A percentile compares a stretch with the other conserved stretches of the same genome.
These are phyloP conservation scores for Macrocybe gigantea DNA, from an alignment of 768 basidiomycete species.

Conservation along the genomic window DNA sequence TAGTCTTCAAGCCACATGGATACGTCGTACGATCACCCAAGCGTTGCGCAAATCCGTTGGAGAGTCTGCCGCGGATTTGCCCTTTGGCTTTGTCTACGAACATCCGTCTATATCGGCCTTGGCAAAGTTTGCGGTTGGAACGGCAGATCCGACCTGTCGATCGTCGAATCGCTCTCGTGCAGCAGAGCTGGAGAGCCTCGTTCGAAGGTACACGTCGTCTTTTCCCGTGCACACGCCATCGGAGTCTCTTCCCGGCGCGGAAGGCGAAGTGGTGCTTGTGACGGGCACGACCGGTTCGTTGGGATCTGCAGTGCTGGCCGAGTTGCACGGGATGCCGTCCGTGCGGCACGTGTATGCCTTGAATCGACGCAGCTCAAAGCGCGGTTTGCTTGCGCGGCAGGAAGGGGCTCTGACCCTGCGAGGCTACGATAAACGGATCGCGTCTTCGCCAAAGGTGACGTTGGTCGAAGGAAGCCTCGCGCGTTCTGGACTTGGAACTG, in stretches of 20 bases:
- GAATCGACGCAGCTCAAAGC: conserved; percentile 11
- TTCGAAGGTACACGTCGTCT: no score
- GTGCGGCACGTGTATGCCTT: conserved; percentile 22
- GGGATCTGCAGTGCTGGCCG: conserved; percentile 22
- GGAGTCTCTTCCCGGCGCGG: no score
- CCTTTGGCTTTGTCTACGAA: conserved; percentile 18
- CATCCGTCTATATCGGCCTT: conserved; percentile 14
- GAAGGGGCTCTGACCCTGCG: neutral
- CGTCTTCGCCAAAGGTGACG: conserved; percentile 1
- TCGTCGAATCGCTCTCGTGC: no score
- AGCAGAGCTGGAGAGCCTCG: no score
- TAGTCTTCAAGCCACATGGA: conserved; percentile 31
- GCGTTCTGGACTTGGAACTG: neutral
- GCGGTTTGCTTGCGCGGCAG: neutral
- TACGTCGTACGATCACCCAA: conserved; percentile 21
- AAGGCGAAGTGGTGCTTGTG: conserved; percentile 19
- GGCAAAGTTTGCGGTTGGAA: no score
- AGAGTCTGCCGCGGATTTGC: conserved; percentile 11
- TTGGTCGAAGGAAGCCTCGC: conserved; percentile 2
- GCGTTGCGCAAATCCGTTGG: conserved; percentile 1
- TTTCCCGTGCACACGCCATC: no score
- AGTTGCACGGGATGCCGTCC: conserved; percentile 11
- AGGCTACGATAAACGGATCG: conserved; percentile 2
- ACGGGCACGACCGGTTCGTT: conserved; percentile 30
- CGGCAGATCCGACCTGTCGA: no score